A percentile compares a stretch with the other conserved stretches of the same genome.
Evolutionary conservation across 2,329 filamentous ascomycete species (phyloP).

Genomic region (Dichotomopilus funicola): DNA sequence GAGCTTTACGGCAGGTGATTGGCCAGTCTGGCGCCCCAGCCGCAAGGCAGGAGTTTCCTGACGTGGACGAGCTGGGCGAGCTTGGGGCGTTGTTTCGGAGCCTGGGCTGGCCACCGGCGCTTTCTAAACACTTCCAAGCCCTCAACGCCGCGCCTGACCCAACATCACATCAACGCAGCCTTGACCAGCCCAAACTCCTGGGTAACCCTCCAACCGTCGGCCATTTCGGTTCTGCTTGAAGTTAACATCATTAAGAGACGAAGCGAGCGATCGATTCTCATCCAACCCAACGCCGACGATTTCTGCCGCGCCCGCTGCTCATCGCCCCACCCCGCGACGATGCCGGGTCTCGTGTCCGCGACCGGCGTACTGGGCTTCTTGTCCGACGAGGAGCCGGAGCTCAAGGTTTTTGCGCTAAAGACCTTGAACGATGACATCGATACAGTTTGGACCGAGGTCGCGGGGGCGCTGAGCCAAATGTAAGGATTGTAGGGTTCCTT

Average conservation of each 20-base stretch:
- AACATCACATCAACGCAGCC: slow-evolving; percentile 3
- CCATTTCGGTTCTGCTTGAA: slow-evolving; percentile 1
- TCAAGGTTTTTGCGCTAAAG: slow-evolving; percentile 91
- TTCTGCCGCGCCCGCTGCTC: slow-evolving; percentile 1
- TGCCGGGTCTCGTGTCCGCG: slow-evolving; percentile 92
- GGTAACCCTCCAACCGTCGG: not conserved
- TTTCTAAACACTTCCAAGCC: slow-evolving; percentile 10
- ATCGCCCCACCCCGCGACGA: slow-evolving; percentile 34
- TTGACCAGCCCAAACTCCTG: slow-evolving; percentile 14
- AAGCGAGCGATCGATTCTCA: not conserved
- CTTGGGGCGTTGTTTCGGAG: not conserved
- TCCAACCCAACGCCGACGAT: not conserved
- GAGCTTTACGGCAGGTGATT: slow-evolving; percentile 7
- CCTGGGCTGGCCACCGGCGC: slow-evolving; percentile 3
- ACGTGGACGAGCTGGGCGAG: slow-evolving; percentile 18
- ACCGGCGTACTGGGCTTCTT: slow-evolving; percentile 93
- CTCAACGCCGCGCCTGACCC: not conserved
- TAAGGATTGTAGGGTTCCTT: slow-evolving; percentile 35
- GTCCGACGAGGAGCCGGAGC: slow-evolving; percentile 85
- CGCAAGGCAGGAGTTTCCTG: slow-evolving; percentile 27
- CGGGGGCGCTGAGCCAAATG: slow-evolving; percentile 88
- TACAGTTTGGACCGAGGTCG: slow-evolving; percentile 95
- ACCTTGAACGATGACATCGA: slow-evolving; percentile 95
- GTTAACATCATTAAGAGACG: not conserved
- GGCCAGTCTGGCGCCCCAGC: not conserved